Percentiles rank a stretch among this genome's conserved stretches.
These are phyloP conservation scores for Penicillium roqueforti DNA, from an alignment of 495 filamentous ascomycete genomes.

Conservation along the genomic window DNA sequence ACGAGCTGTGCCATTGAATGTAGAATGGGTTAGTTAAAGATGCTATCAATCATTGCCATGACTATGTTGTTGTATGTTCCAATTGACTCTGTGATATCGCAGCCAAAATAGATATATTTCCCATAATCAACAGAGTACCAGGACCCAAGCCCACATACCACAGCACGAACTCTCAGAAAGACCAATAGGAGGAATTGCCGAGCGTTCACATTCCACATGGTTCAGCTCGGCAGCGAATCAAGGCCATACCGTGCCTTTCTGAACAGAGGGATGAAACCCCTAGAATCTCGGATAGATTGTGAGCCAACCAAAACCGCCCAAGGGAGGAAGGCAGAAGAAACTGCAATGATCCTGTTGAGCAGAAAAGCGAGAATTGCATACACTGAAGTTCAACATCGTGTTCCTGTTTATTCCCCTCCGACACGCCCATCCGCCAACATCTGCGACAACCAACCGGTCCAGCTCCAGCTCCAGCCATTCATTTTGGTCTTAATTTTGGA, in stretches of 20 bases:
- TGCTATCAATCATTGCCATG: no score
- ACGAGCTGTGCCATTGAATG: no score
- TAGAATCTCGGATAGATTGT: constrained; percentile 10
- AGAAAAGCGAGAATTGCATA: background rate
- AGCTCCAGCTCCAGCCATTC: constrained; percentile 25
- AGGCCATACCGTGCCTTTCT: background rate
- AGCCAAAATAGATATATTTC: background rate
- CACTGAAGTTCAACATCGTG: background rate
- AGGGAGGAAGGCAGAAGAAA: constrained; percentile 4
- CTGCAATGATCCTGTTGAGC: background rate
- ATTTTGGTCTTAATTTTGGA: constrained; percentile 6
- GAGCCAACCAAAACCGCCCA: background rate
- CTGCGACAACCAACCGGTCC: constrained; percentile 7
- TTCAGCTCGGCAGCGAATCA: background rate
- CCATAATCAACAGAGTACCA: background rate
- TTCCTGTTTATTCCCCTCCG: constrained; percentile 3
- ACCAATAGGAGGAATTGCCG: background rate
- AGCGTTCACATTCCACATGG: constrained; percentile 6
- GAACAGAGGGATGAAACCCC: constrained; percentile 10
- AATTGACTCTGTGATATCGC: background rate
- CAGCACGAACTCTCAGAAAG: background rate
- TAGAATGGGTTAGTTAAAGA: no score
- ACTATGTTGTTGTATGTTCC: no score
- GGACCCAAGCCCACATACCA: background rate
- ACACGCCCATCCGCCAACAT: constrained; percentile 8